Base-by-base conservation (phyloP, 169 alveolate species). In the Blepharisma undulans region DNA sequence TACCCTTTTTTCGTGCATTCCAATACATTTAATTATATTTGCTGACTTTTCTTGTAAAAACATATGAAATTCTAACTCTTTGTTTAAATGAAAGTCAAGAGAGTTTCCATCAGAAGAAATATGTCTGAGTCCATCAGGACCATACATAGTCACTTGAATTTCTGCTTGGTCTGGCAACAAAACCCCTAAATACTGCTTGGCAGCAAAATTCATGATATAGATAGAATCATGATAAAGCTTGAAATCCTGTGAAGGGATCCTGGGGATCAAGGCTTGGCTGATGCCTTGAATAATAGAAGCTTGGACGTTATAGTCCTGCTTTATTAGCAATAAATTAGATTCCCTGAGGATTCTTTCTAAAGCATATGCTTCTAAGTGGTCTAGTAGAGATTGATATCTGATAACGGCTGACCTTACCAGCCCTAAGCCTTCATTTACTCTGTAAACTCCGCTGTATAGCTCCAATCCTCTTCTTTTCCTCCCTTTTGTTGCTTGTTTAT, bases 1-100 rank as follows among this genome's bases (percentile, higher is more conserved):
- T 12, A 95, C 93, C 72, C 92, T 92, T 89, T 93, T 95, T n/a
- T 93, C 92, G 78, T 92, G 93, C 32, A 91, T 92, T 18, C 97
- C 97, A 66, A 79, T 84, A 84, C 92, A 12, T 66, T 71, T 72
- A 59, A 89, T 88, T 34, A 89, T 10, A 72, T 84, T 21, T 48
- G 72, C 60, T 61, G 30, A 32, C 21, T 71, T 18, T n/a, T 91
- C 93, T 91, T 89, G 92, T 21, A 92, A 18, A 59, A 48, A 88
- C 77, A 84, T 36, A 14, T 92, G 91, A 2, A 84, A 87, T 27
- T 61, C 36, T 8, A 92, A 30, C 76, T 92, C 93, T 14, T 81
- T n/a, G 4, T 21, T 29, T n/a, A 92, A 59, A 76, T 92, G 95
- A 48, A 78, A 60, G 29, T 89, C 71, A 61, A 60, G 84, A 18